A percentile compares a stretch with the other conserved stretches of the same genome.
Evolutionary conservation across 2,329 filamentous ascomycete genomes (phyloP).

Genomic region (Hirsutella minnesotensis): DNA sequence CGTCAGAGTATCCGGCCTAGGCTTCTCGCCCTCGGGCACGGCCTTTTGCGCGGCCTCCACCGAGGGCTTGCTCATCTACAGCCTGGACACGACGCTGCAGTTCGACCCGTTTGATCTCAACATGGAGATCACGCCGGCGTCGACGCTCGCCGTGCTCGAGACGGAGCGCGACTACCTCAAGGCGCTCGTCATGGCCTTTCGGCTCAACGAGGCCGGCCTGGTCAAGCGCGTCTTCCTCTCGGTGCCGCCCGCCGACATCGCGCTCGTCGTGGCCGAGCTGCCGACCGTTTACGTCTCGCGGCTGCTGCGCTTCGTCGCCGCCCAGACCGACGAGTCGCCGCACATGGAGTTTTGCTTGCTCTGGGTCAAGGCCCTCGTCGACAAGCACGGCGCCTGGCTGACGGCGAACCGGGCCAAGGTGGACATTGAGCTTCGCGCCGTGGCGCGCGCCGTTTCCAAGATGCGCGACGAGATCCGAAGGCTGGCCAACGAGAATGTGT

Average conservation of each 20-base stretch:
- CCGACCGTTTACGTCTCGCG: slow-evolving; percentile 79
- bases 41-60: slow-evolving; percentile 92
- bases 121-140: slow-evolving; percentile 82
- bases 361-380: slow-evolving; percentile 78
- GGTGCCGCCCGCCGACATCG: slow-evolving; percentile 63
- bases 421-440: slow-evolving; percentile 72
- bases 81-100: slow-evolving; percentile 67
- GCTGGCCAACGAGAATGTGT: slow-evolving; percentile 78
- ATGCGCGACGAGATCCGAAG: slow-evolving; percentile 75
- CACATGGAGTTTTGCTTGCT: slow-evolving; percentile 90
- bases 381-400: slow-evolving; percentile 75
- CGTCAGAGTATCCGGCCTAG: slow-evolving; percentile 72
- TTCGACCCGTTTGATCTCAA: slow-evolving; percentile 97
- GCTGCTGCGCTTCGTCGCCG: slow-evolving; percentile 75
- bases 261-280: slow-evolving; percentile 65
- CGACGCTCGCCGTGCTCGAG: slow-evolving; percentile 58
- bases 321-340: slow-evolving; percentile 78
- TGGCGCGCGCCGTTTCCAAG: slow-evolving; percentile 67
- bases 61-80: slow-evolving; percentile 89
- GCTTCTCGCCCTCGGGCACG: slow-evolving; percentile 79
- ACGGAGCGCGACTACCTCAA: slow-evolving; percentile 72
- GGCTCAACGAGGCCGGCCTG: slow-evolving; percentile 75
- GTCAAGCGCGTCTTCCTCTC: slow-evolving; percentile 78
- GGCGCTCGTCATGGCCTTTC: slow-evolving; percentile 92
- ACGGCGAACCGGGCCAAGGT: slow-evolving; percentile 69